Base-by-base conservation (phyloP, 2,329 filamentous ascomycete species). In the Phaeophleospora eucalypticola region DNA sequence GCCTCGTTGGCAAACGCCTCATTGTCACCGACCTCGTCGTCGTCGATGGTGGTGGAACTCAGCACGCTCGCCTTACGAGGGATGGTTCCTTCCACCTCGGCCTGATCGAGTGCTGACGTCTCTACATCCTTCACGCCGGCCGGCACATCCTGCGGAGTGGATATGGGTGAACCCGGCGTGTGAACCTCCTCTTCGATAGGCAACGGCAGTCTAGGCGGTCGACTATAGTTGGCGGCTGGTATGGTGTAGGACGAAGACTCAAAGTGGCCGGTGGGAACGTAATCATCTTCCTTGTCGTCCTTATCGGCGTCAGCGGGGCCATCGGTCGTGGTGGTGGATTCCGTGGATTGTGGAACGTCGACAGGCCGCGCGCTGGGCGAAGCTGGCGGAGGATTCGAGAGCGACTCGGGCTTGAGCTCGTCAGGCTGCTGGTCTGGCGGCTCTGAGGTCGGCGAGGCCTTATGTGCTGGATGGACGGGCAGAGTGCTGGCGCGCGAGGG, bases 181-280 rank as follows among this genome's bases (percentile, higher is more conserved):
- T 93, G 84, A 12, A 87, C 79, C 65, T 95, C 89, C 73, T 96
- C 88, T 60, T 94, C 89, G 60, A 97, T 96, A 45, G 91, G 90
- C 49, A 97, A 80, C 48, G 91, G 91, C 61, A 97, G 75, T 51
- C 91, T 85, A 41, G 91, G 91, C 37, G 91, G 91, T n/a, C 86
- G 79, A 48, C 77, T 69, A 70, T 72, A 74, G 68, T 78, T 65
- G 58, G 67, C 62, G 17, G 58, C 64, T 51, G 56, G 67, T 51
- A 57, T 65, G 53, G 52, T 66, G 53, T 70, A 71, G n/a, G 58
- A 48, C 18, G 63, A 57, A 29, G 24, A 12, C 16, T 53, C 58
- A 18, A 51, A 46, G 49, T 58, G 51, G 37, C 56, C 57, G 40
- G 45, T 53, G 42, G 52, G 53, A 41, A 49, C 56, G 56, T 47